Evolutionary conservation across 495 filamentous ascomycete genomes (phyloP).

Genomic region (Coniosporium apollinis): DNA sequence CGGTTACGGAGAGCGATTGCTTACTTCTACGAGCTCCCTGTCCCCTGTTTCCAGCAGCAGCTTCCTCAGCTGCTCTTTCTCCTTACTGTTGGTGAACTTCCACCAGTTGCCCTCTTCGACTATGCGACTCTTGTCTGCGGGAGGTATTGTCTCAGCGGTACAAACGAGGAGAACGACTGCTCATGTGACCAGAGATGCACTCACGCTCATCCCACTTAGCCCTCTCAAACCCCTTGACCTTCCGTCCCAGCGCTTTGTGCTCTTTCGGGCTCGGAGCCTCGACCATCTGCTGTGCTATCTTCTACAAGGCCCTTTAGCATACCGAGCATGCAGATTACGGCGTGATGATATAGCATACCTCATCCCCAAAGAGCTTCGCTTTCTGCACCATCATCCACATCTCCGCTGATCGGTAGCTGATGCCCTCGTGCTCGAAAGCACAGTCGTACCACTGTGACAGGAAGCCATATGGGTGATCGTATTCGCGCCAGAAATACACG

Average conservation of each 20-base stretch:
- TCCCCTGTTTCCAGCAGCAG: conserved; percentile 39
- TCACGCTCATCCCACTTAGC: conserved; percentile 31
- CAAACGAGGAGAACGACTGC: no score
- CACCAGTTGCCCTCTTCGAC: conserved; percentile 41
- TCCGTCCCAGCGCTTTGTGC: conserved; percentile 39
- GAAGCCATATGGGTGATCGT: conserved; percentile 18
- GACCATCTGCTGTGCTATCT: conserved; percentile 20
- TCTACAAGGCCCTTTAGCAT: no score
- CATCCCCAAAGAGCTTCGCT: conserved; percentile 22
- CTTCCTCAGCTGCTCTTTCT: conserved; percentile 21
- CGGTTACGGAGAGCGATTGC: conserved; percentile 4
- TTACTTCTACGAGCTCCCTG: conserved; percentile 45
- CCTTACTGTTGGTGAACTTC: conserved; percentile 36
- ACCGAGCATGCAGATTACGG: no score
- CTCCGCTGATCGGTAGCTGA: conserved; percentile 21
- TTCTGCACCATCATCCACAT: conserved; percentile 29
- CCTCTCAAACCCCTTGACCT: conserved; percentile 36
- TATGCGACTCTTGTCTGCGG: conserved; percentile 31
- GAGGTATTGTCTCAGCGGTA: not conserved
- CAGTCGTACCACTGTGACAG: conserved; percentile 22
- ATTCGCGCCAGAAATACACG: conserved; percentile 19
- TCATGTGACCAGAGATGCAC: conserved; percentile 3
- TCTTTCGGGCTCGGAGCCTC: conserved; percentile 16
- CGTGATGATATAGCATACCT: conserved; percentile 10
- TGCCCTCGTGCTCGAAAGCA: conserved; percentile 15